A percentile compares a stretch with the other conserved stretches of the same genome.
Evolutionary conservation across 1,139 yeast species (phyloP).

Genomic region (Suhomyces bokatorum): DNA sequence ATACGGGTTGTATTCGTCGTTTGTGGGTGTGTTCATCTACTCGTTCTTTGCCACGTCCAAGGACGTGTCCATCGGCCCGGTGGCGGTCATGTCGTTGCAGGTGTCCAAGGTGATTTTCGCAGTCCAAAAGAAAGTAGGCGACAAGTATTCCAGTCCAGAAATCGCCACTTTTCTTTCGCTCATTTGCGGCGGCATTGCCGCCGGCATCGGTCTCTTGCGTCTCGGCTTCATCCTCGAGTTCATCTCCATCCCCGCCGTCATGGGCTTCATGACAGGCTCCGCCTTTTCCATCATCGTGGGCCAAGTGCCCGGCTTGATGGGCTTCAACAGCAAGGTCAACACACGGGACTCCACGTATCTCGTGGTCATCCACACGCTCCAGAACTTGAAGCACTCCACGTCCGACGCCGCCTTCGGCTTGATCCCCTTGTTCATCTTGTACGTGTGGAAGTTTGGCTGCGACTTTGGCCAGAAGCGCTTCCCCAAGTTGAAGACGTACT

Average conservation of each 20-base stretch:
- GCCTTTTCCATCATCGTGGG: slow-evolving; percentile 81
- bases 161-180: slow-evolving; percentile 82
- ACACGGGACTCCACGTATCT: slow-evolving; percentile 70
- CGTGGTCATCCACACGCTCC: slow-evolving; percentile 71
- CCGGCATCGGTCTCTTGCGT: slow-evolving; percentile 79
- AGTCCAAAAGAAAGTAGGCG: slow-evolving; percentile 48
- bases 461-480: slow-evolving; percentile 63
- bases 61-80: slow-evolving; percentile 96
- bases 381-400: slow-evolving; percentile 65
- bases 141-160: slow-evolving; percentile 53
- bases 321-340: slow-evolving; percentile 63
- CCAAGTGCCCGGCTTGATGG: slow-evolving; percentile 87
- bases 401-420: slow-evolving; percentile 90
- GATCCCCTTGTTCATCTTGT: slow-evolving; percentile 66
- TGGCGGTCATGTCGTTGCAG: slow-evolving; percentile 92
- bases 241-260: slow-evolving; percentile 87
- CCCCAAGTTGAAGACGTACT: slow-evolving; percentile 56
- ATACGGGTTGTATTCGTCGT: slow-evolving; percentile 88
- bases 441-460: slow-evolving; percentile 62
- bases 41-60: slow-evolving; percentile 92
- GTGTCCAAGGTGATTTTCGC: slow-evolving; percentile 74
- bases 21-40: slow-evolving; percentile 86
- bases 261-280: slow-evolving; percentile 95
- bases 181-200: slow-evolving; percentile 81
- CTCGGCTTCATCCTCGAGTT: slow-evolving; percentile 87